Evolutionary conservation across 2,329 filamentous ascomycete genomes (phyloP).

Genomic region (Colletotrichum sojae): DNA sequence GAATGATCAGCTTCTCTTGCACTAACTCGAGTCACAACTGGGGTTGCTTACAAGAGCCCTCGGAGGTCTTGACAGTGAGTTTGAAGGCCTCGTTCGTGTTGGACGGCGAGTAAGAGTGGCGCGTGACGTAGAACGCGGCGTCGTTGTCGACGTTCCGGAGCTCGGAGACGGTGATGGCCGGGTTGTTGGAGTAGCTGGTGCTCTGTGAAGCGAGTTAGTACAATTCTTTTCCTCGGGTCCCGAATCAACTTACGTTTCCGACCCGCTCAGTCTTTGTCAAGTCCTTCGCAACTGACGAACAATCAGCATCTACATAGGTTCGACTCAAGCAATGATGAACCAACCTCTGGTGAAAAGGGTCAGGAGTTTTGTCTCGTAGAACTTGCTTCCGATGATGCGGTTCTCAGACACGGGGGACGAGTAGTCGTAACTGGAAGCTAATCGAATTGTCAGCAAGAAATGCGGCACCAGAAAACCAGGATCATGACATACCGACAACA

Average conservation of each 20-base stretch:
- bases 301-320: background rate
- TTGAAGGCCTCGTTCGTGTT: conserved; percentile 66
- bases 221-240: too few relatives aligned
- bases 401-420: conserved; percentile 73
- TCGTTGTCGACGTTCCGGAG: conserved; percentile 71
- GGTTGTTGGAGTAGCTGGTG: conserved; percentile 65
- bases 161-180: conserved; percentile 66
- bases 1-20: background rate
- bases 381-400: conserved; percentile 70
- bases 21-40: too few relatives aligned
- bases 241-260: conserved; percentile 46
- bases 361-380: conserved; percentile 74
- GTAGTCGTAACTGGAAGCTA: conserved; percentile 74
- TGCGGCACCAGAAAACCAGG: background rate
- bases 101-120: conserved; percentile 68
- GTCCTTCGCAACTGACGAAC: conserved; percentile 61
- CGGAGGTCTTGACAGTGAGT: conserved; percentile 68
- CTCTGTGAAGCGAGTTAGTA: conserved; percentile 50
- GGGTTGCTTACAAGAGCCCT: conserved; percentile 54
- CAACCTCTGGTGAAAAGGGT: conserved; percentile 67
- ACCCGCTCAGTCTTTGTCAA: conserved; percentile 68
- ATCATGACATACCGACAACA: conserved; percentile 54
- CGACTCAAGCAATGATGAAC: background rate
- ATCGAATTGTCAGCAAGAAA: background rate
- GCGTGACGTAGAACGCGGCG: conserved; percentile 71